These are phyloP conservation scores for Gossypium davidsonii DNA, from an alignment of 441 rosid species.

Conservation along the genomic window DNA sequence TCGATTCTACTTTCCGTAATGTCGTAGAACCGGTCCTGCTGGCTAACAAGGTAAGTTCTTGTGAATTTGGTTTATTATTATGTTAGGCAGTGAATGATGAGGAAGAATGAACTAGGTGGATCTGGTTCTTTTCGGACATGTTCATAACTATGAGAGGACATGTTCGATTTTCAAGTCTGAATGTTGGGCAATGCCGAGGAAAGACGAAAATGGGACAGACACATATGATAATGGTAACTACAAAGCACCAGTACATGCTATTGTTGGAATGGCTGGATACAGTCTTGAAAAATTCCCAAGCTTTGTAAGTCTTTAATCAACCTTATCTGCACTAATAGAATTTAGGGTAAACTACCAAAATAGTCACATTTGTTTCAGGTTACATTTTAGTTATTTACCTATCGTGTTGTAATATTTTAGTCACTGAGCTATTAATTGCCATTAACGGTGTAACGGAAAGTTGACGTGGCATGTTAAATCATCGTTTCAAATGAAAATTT, in stretches of 20 bases:
- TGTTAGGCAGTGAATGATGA: not conserved
- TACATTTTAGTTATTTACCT: no score
- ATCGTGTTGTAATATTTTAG: no score
- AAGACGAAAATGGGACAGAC: slow-evolving; percentile 36
- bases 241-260: slow-evolving; percentile 46
- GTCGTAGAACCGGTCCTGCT: slow-evolving; percentile 40
- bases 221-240: slow-evolving; percentile 44
- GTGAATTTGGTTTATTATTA: not conserved
- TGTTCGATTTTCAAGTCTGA: slow-evolving; percentile 35
- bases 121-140: slow-evolving; percentile 52
- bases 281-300: slow-evolving; percentile 30
- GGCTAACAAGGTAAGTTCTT: slow-evolving; percentile 32
- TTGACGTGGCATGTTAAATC: no score
- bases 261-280: slow-evolving; percentile 68
- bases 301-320: slow-evolving; percentile 20
- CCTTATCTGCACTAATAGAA: not conserved
- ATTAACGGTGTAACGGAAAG: no score
- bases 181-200: slow-evolving; percentile 47
- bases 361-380: no score
- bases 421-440: no score
- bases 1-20: slow-evolving; percentile 16
- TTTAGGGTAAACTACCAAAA: no score
- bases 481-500: no score
- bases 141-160: slow-evolving; percentile 60
- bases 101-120: slow-evolving; percentile 37